phyloP scores from a whole-genome alignment of 768 basidiomycete species.

The Dendrothele bispora region DNA sequence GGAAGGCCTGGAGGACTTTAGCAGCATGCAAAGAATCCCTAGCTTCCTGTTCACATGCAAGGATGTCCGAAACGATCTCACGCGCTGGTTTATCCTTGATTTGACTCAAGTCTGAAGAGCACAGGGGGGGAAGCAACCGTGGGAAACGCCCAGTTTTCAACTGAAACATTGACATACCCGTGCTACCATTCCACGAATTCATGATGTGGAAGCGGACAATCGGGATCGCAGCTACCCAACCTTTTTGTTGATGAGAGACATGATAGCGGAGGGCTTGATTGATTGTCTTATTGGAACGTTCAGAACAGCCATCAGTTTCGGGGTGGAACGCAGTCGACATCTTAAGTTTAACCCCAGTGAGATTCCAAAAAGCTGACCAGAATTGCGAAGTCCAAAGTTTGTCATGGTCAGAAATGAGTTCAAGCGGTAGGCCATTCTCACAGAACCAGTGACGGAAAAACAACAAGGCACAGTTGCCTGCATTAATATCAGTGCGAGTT shows the following conservation, averaged over 20 bases:
- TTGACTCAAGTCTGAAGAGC: too few species aligned
- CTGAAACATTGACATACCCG: constrained; percentile 28
- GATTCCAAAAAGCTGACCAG: constrained; percentile 20
- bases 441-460: too few species aligned
- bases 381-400: constrained; percentile 25
- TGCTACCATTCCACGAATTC: constrained; percentile 26
- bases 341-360: constrained; percentile 18
- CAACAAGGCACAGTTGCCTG: constrained; percentile 12
- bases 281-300: constrained; percentile 22
- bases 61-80: too few species aligned
- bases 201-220: constrained; percentile 28
- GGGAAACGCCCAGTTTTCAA: constrained; percentile 20
- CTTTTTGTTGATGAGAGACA: constrained; percentile 17
- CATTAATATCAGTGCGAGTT: constrained; percentile 9
- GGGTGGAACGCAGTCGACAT: constrained; percentile 31
- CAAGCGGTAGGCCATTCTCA: constrained; percentile 19
- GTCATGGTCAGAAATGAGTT: constrained; percentile 27
- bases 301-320: constrained; percentile 25
- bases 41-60: too few species aligned
- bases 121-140: constrained; percentile 19
- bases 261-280: constrained; percentile 14
- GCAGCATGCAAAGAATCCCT: too few species aligned
- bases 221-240: constrained; percentile 25
- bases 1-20: too few species aligned
- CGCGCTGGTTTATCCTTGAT: too few species aligned